Evolutionary conservation across 345 rosid genomes (phyloP).

Genomic region (Melaleuca quinquenervia): DNA sequence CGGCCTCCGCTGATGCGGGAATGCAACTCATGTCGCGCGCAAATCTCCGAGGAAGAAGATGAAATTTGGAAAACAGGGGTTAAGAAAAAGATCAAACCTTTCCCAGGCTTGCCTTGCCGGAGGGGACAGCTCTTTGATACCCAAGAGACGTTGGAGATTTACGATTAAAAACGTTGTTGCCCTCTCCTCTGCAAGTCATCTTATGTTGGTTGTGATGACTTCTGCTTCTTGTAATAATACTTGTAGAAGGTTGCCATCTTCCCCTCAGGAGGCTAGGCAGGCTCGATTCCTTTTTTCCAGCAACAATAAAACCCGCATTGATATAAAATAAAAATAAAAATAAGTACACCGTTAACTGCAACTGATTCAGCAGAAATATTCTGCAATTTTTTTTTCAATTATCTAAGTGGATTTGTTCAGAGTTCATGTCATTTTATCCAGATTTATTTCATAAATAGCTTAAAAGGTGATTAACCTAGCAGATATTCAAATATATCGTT

Average conservation of each 20-base stretch:
- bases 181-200: neutral
- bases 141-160: neutral
- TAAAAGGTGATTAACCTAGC: no score
- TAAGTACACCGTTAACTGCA: neutral
- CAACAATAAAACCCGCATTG: neutral
- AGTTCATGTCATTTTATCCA: no score
- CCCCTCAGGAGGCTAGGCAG: conserved; percentile 47
- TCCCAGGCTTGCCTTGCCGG: conserved; percentile 1
- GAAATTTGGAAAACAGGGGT: neutral
- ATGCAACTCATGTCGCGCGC: neutral
- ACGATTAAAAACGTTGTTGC: neutral
- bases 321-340: neutral
- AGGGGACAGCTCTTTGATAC: conserved; percentile 1
- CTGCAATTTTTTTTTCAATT: neutral
- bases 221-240: conserved; percentile 60
- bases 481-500: no score
- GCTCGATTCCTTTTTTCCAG: conserved; percentile 48
- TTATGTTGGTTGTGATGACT: conserved; percentile 1
- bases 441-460: no score
- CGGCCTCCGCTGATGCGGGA: neutral
- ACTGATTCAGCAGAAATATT: neutral
- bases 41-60: neutral
- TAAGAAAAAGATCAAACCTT: neutral
- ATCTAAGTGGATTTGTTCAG: neutral
- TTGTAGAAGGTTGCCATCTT: conserved; percentile 35